Conservation (phyloP, 2,329 filamentous ascomycete genomes). For the Aspergillus sclerotialis region DNA sequence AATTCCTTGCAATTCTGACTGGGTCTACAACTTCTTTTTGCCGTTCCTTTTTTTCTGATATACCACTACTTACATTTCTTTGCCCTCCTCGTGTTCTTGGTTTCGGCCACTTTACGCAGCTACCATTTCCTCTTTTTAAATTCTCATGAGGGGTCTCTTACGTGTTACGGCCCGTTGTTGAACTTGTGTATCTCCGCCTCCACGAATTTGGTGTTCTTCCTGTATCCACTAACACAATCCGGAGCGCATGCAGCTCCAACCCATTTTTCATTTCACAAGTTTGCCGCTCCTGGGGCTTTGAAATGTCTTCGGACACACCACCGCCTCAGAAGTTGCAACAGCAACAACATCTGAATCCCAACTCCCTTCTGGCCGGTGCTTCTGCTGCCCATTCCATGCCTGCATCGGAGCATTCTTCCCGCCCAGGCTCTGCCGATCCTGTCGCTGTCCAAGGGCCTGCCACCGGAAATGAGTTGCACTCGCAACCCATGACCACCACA, state of each 20-base stretch:
- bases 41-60: constrained; percentile 3
- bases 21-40: constrained; percentile 2
- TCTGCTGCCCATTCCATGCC: constrained; percentile 14
- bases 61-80: constrained; percentile 7
- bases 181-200: constrained; percentile 15
- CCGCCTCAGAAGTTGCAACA: constrained; percentile 17
- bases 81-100: constrained; percentile 7
- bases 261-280: constrained; percentile 8
- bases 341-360: constrained; percentile 20
- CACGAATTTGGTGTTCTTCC: constrained; percentile 11
- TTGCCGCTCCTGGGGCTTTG: constrained; percentile 17
- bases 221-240: constrained; percentile 5
- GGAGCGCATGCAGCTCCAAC: constrained; percentile 13
- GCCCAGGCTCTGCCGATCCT: constrained; percentile 15
- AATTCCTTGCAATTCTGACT: not conserved
- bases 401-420: constrained; percentile 30
- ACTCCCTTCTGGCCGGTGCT: constrained; percentile 15
- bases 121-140: constrained; percentile 4
- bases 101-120: constrained; percentile 5
- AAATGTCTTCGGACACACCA: constrained; percentile 26
- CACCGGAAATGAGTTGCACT: constrained; percentile 30
- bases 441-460: constrained; percentile 12
- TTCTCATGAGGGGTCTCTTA: constrained; percentile 16
- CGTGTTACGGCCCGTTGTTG: constrained; percentile 20
- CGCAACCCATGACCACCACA: constrained; percentile 38